A percentile compares a stretch with the other conserved stretches of the same genome.
phyloP scores from a whole-genome alignment of 805 yeast species.

The Wickerhamiella qilinensis region DNA sequence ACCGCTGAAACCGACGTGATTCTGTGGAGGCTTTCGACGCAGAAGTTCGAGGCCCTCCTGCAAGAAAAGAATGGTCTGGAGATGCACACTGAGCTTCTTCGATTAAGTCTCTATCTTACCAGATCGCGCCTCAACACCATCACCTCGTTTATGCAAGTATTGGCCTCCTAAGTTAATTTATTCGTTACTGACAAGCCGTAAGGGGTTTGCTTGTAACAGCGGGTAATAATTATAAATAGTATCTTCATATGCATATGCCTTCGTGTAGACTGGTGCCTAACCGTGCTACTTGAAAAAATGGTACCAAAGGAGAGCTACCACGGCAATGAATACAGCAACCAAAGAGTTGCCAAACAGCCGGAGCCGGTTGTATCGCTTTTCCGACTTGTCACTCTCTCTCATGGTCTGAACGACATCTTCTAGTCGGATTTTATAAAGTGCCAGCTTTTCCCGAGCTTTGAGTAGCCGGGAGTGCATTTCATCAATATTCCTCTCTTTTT shows the following conservation, averaged over 20 bases:
- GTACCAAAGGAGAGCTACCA: neutral
- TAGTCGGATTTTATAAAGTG: conserved; percentile 15
- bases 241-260: too few relatives aligned
- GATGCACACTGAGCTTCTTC: conserved; percentile 46
- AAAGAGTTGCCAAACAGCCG: neutral
- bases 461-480: conserved; percentile 14
- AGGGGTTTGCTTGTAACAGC: too few relatives aligned
- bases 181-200: too few relatives aligned
- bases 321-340: neutral
- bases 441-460: conserved; percentile 12
- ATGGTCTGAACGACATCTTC: neutral
- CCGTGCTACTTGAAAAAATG: neutral
- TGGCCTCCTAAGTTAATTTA: conserved; percentile 14
- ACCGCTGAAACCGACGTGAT: conserved; percentile 44
- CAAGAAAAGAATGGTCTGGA: conserved; percentile 27
- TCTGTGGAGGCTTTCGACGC: conserved; percentile 49
- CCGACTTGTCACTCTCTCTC: neutral
- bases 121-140: conserved; percentile 60
- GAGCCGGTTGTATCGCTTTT: neutral
- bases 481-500: conserved; percentile 13
- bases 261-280: too few relatives aligned
- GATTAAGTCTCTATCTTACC: conserved; percentile 43
- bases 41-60: conserved; percentile 30
- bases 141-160: conserved; percentile 58
- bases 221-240: too few relatives aligned